phyloP scores from a whole-genome alignment of 345 rosid species.

The Pugionium cornutum region DNA sequence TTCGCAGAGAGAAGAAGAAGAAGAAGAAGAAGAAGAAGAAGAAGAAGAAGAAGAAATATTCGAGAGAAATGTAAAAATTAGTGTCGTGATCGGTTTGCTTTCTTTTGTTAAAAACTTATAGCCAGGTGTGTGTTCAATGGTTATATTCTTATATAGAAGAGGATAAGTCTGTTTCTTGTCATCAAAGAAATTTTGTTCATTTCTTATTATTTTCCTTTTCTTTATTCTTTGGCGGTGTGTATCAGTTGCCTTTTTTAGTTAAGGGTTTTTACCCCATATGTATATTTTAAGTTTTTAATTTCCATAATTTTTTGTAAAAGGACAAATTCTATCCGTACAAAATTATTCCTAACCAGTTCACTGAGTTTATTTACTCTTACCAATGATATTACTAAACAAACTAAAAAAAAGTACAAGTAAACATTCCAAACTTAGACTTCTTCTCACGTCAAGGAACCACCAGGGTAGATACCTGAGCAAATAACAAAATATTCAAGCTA shows the following conservation, averaged over 20 bases:
- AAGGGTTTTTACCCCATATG: no score
- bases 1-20: not conserved
- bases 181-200: conserved; percentile 20
- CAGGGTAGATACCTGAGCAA: no score
- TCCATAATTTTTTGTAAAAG: no score
- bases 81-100: not conserved
- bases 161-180: conserved; percentile 19
- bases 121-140: conserved; percentile 4
- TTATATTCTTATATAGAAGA: not conserved
- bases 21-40: conserved; percentile 18
- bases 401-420: no score
- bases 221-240: not conserved
- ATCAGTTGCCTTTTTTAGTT: not conserved
- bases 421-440: no score
- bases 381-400: no score
- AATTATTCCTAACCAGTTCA: no score
- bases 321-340: no score
- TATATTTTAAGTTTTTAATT: no score
- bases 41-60: conserved; percentile 22
- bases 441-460: no score
- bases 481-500: no score
- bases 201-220: not conserved
- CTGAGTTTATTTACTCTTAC: no score
- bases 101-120: not conserved
- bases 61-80: conserved; percentile 2